These are phyloP conservation scores for Scheffersomyces lignosus DNA, from an alignment of 805 yeast genomes.

Conservation along the genomic window DNA sequence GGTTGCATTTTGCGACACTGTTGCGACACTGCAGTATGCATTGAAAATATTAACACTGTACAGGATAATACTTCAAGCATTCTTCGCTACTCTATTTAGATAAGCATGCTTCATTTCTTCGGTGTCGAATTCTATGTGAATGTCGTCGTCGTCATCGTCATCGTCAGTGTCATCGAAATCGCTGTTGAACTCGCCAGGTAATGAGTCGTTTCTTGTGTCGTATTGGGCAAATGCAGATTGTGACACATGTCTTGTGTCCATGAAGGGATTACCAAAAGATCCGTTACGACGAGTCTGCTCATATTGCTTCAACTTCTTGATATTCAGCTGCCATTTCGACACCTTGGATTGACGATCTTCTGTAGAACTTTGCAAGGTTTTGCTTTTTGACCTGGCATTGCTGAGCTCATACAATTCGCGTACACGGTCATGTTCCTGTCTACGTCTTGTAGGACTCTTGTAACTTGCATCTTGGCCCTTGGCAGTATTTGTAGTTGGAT, in stretches of 20 bases:
- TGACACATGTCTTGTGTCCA: neutral
- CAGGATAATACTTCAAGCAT: too few species aligned
- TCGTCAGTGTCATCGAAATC: slow-evolving; percentile 6
- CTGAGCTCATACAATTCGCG: slow-evolving; percentile 26
- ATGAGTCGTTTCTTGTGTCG: too few species aligned
- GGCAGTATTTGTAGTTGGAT: slow-evolving; percentile 40
- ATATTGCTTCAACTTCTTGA: slow-evolving; percentile 16
- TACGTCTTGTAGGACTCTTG: slow-evolving; percentile 11
- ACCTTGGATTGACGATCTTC: slow-evolving; percentile 16
- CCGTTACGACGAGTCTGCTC: slow-evolving; percentile 6
- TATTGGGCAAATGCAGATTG: too few species aligned
- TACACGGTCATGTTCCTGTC: slow-evolving; percentile 8
- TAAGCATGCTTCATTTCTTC: slow-evolving; percentile 20
- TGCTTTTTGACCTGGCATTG: slow-evolving; percentile 11
- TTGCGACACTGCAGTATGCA: too few species aligned
- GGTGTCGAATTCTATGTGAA: slow-evolving; percentile 31
- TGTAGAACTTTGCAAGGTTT: slow-evolving; percentile 15
- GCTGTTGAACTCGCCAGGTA: too few species aligned
- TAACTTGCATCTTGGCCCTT: slow-evolving; percentile 3
- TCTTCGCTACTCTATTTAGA: slow-evolving; percentile 5
- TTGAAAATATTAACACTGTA: too few species aligned
- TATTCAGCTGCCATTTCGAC: slow-evolving; percentile 25
- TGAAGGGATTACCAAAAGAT: neutral
- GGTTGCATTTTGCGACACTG: too few species aligned
- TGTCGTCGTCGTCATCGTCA: slow-evolving; percentile 23